Conservation (phyloP, 148 eudicot species). For the Rhododendron griersonianum region DNA sequence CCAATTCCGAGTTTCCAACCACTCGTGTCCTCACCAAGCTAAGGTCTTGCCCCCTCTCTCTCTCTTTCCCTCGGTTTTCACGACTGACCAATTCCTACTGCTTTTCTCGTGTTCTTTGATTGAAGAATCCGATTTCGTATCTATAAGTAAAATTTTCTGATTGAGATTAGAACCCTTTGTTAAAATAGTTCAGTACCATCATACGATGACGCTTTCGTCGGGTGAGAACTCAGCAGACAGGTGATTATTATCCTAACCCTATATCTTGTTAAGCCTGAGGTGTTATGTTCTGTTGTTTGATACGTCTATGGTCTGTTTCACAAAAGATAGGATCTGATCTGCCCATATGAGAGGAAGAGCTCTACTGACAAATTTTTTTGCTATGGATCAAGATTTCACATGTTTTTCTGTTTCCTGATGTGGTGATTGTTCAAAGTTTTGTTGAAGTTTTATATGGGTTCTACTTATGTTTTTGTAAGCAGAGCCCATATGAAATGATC, state of each 20-base stretch:
- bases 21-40: too few relatives aligned
- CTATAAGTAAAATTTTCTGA: background rate
- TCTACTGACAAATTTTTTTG: background rate
- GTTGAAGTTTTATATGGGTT: background rate
- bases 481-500: background rate
- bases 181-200: background rate
- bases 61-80: too few relatives aligned
- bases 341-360: background rate
- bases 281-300: background rate
- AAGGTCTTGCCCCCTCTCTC: too few relatives aligned
- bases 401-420: background rate
- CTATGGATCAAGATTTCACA: background rate
- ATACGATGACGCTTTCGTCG: constrained; percentile 24
- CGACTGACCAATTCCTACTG: too few relatives aligned
- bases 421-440: background rate
- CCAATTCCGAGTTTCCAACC: too few relatives aligned
- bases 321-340: background rate
- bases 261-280: too few relatives aligned
- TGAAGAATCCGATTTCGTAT: too few relatives aligned
- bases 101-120: too few relatives aligned
- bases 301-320: background rate
- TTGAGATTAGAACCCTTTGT: background rate
- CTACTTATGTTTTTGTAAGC: background rate
- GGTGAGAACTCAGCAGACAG: constrained; percentile 24
- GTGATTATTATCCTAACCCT: constrained; percentile 1